phyloP scores from a whole-genome alignment of 208 protist species.

The Leishmania guyanensis region DNA sequence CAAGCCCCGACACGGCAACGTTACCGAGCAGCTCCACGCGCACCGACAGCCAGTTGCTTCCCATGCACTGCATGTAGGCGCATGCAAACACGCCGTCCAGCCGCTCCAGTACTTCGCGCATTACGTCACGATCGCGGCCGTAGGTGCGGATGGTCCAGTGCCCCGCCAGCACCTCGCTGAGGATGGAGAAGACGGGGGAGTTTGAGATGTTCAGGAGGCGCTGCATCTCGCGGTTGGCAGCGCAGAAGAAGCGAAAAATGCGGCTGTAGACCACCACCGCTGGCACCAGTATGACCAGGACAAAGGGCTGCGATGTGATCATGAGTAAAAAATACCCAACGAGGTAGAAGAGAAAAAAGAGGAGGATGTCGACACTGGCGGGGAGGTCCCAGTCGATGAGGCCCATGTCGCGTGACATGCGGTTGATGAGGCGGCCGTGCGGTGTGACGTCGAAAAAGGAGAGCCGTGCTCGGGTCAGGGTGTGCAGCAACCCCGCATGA shows the following conservation, averaged over 20 bases:
- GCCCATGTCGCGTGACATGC: constrained; percentile 92
- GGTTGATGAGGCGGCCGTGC: constrained; percentile 92
- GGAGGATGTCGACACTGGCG: constrained; percentile 27
- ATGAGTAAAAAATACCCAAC: constrained; percentile 46
- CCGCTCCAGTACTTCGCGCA: constrained; percentile 37
- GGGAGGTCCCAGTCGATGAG: constrained; percentile 72
- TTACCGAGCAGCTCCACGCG: constrained; percentile 89
- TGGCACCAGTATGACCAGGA: constrained; percentile 54
- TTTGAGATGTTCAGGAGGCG: constrained; percentile 77
- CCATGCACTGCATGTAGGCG: constrained; percentile 41
- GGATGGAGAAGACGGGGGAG: constrained; percentile 80
- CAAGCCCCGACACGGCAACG: constrained; percentile 51
- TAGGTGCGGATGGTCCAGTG: constrained; percentile 79
- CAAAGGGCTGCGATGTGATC: constrained; percentile 43
- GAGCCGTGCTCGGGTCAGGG: constrained; percentile 55
- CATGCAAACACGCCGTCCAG: constrained; percentile 54
- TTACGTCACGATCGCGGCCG: constrained; percentile 54
- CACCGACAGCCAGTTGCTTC: constrained; percentile 85
- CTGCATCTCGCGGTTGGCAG: constrained; percentile 78
- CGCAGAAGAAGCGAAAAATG: constrained; percentile 69
- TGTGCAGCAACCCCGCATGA: constrained; percentile 48
- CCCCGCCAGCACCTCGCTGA: constrained; percentile 77
- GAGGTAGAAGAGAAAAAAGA: constrained; percentile 40
- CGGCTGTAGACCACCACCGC: constrained; percentile 79
- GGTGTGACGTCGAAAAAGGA: constrained; percentile 95